Base-by-base conservation (phyloP, 345 rosid genomes). In the Gossypium bickii region DNA sequence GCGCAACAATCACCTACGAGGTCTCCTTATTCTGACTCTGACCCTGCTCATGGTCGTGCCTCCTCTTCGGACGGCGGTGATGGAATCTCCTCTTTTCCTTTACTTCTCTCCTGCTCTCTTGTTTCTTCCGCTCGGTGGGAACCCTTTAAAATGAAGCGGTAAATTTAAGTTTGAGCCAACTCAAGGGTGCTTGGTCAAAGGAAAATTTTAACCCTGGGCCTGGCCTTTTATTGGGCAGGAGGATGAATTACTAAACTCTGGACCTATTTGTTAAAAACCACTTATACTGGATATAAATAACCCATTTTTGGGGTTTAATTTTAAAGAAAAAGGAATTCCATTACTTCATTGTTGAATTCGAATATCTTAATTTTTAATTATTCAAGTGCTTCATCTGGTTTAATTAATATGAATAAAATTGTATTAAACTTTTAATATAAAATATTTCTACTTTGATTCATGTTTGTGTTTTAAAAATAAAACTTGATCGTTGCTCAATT, bases 31-130 rank as follows among this genome's bases (percentile, higher is more conserved):
- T 81, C 22, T 70, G 83, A 67, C 78, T 79, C 48, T 86, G 80
- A 47, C 66, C 75, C 60, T 70, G 78, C 29, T 67, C 38, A 24
- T 5, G 41, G 57, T 55, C 59, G 15, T 64, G 49, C 79, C 45
- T 82, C 91, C 66, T 86, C 86, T 60, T 84, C 89, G 12, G 87
- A 80, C 70, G 80, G 83, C 53, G 66, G 72, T 18, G 45, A 82
- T 11, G 56, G 69, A 56, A 72, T 82, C 65, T 49, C 82, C 71
- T 73, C 73, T 41, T 41, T 78, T 87, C 2, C n/a, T 41, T 45
- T 22, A 8, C 18, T 13, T 52, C 20, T 47, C 38, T 57, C 67
- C 76, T 55, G 52, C 71, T 6, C 79, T 53, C 57, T 13, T 34
- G 76, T 25, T 29, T 27, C 59, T 47, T 60, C 59, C 12, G 55